A percentile compares a stretch with the other conserved stretches of the same genome.
phyloP scores from a whole-genome alignment of 2,329 filamentous ascomycete species.

The Penicillium frequentans region DNA sequence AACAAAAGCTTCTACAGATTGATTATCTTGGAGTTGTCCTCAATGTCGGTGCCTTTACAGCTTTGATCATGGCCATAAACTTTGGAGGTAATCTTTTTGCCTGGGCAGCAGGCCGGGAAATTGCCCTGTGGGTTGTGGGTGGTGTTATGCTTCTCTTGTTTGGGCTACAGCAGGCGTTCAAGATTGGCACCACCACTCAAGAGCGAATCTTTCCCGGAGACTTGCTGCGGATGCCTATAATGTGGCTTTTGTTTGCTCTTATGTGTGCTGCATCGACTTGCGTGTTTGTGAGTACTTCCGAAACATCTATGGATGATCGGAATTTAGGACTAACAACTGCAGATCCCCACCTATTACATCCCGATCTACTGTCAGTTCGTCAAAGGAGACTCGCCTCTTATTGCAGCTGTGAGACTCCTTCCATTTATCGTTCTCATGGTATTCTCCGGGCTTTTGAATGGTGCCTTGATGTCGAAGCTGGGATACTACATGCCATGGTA shows the following conservation, averaged over 20 bases:
- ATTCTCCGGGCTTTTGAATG: slow-evolving; percentile 7
- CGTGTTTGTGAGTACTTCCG: slow-evolving; percentile 8
- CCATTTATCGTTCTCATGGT: slow-evolving; percentile 25
- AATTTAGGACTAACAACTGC: neutral
- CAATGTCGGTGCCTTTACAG: slow-evolving; percentile 42
- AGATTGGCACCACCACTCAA: slow-evolving; percentile 3
- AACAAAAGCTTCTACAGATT: slow-evolving; percentile 34
- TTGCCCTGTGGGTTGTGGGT: slow-evolving; percentile 51
- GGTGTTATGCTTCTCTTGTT: slow-evolving; percentile 49
- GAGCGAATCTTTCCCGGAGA: slow-evolving; percentile 14
- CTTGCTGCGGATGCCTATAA: slow-evolving; percentile 4
- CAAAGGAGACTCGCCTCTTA: slow-evolving; percentile 13
- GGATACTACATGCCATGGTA: slow-evolving; percentile 24
- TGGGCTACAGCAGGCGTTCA: slow-evolving; percentile 34
- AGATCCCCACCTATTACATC: slow-evolving; percentile 18
- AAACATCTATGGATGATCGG: neutral
- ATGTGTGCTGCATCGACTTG: slow-evolving; percentile 11
- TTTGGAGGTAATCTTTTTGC: slow-evolving; percentile 53
- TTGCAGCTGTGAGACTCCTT: slow-evolving; percentile 16
- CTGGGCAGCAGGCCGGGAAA: slow-evolving; percentile 46
- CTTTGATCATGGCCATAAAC: slow-evolving; percentile 50
- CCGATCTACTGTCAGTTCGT: slow-evolving; percentile 22
- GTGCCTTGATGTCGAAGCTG: slow-evolving; percentile 11
- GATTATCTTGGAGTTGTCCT: slow-evolving; percentile 51
- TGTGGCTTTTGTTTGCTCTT: slow-evolving; percentile 10